These are phyloP conservation scores for Phytophthora macrochlamydospora DNA, from an alignment of 352 stramenopile genomes.

Conservation along the genomic window DNA sequence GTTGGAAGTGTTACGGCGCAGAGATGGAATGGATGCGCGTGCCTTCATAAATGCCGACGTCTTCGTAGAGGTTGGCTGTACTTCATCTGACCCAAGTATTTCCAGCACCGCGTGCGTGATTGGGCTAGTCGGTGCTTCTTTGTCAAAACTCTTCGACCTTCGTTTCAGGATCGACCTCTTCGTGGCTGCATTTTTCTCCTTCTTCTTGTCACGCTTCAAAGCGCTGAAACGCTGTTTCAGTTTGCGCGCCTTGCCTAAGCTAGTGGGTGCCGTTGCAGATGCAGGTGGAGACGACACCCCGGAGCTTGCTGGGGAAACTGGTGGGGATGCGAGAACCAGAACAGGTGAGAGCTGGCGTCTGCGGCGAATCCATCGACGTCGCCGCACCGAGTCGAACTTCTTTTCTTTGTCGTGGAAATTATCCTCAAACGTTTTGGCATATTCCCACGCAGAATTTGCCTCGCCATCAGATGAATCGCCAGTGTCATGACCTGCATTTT, in stretches of 20 bases:
- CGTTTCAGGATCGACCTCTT: constrained; percentile 40
- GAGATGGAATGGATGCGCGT: constrained; percentile 34
- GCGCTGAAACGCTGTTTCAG: constrained; percentile 49
- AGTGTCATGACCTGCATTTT: constrained; percentile 33
- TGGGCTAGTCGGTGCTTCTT: constrained; percentile 35
- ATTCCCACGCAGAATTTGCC: constrained; percentile 54
- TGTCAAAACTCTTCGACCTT: constrained; percentile 52
- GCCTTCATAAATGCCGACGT: constrained; percentile 34
- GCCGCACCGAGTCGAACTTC: constrained; percentile 74
- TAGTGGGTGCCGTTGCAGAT: constrained; percentile 24
- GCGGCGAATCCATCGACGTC: constrained; percentile 67
- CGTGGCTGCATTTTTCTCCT: constrained; percentile 34
- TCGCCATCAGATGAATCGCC: constrained; percentile 36
- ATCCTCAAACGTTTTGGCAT: constrained; percentile 74
- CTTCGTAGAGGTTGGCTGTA: constrained; percentile 19
- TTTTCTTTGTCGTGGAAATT: constrained; percentile 78
- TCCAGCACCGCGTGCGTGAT: constrained; percentile 24
- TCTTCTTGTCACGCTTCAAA: constrained; percentile 32
- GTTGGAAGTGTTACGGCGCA: constrained; percentile 33
- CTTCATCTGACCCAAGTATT: constrained; percentile 26
- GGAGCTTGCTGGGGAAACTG: constrained; percentile 17
- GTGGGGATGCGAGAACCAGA: constrained; percentile 28
- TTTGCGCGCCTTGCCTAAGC: constrained; percentile 41
- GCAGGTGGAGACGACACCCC: constrained; percentile 24
- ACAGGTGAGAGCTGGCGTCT: constrained; percentile 64